phyloP scores from a whole-genome alignment of 495 filamentous ascomycete species.

The Aspergillus cavernicola region DNA sequence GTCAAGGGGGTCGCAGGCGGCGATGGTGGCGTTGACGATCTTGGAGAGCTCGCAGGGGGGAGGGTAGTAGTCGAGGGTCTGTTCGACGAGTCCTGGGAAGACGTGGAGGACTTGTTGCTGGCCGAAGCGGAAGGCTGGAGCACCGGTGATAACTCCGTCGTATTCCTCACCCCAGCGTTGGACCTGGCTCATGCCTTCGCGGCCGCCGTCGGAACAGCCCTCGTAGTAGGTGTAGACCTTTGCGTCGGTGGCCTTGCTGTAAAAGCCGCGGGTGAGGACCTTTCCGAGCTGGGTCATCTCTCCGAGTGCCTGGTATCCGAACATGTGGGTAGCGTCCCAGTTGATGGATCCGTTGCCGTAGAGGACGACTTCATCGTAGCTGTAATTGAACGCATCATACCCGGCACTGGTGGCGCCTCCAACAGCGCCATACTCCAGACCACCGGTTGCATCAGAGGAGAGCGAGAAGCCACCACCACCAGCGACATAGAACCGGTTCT shows the following conservation, averaged over 20 bases:
- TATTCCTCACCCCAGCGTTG: slow-evolving; percentile 49
- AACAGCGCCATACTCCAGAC: slow-evolving; percentile 38
- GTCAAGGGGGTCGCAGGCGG: slow-evolving; percentile 50
- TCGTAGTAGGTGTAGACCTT: slow-evolving; percentile 40
- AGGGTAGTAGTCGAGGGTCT: slow-evolving; percentile 47
- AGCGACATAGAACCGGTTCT: slow-evolving; percentile 38
- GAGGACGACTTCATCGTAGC: slow-evolving; percentile 34
- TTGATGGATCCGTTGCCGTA: slow-evolving; percentile 42
- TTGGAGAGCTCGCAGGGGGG: slow-evolving; percentile 48
- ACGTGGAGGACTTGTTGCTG: slow-evolving; percentile 51
- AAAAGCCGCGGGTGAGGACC: slow-evolving; percentile 31
- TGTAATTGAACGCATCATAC: slow-evolving; percentile 33
- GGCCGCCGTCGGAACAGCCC: slow-evolving; percentile 37
- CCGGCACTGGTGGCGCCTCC: slow-evolving; percentile 36
- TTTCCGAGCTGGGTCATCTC: slow-evolving; percentile 38
- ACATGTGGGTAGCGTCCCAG: slow-evolving; percentile 42
- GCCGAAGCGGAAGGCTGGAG: slow-evolving; percentile 49
- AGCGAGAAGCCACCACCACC: slow-evolving; percentile 34
- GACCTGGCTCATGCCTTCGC: slow-evolving; percentile 45
- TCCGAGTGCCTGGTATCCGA: slow-evolving; percentile 41
- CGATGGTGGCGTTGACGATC: slow-evolving; percentile 49
- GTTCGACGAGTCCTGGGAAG: slow-evolving; percentile 39
- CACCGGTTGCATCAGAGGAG: slow-evolving; percentile 28
- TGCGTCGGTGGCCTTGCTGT: slow-evolving; percentile 21
- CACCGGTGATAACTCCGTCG: slow-evolving; percentile 48